Evolutionary conservation across 805 yeast genomes (phyloP), one percentile per base, ranked within the genome.

Genomic region (Kregervanrija fluxuum): DNA sequence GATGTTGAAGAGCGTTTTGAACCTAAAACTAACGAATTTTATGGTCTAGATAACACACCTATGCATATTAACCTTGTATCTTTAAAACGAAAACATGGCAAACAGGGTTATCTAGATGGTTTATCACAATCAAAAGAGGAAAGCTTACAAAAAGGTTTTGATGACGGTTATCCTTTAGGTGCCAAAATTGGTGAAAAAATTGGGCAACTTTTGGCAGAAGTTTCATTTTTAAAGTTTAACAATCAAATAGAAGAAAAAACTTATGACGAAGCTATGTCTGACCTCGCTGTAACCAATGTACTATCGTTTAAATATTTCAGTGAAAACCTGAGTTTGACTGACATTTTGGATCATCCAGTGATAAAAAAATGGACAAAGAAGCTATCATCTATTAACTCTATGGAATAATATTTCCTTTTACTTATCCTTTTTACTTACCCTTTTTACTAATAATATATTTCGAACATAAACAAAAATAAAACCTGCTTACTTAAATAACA

Each of bases 91-190:
- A 72, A 70, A 9, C 96, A 90, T 57, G 70, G 70, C 8, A 85
- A 85, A 50, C 82, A 82, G 49, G 98, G 97, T 0, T 90, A 86
- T 53, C 62, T 87, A 4, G 95, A 84, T 48, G 98, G 97, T 0
- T 56, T 90, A 5, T 69, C 86, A 1, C 63, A 60, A 12, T 77
- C 87, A 4, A 82, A 86, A 54, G 95, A 85, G 51, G 62, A 64
- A 8, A 76, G 82, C 35, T 65, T 88, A 17, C 97, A 90, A 57
- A 56, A 66, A 11, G 96, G 96, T 0, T 90, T 91, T 56, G 95
- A 90, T 59, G 71, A 67, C 2, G 91, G 91, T 0, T 90, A 79
- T 52, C 87, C 86, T 0, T 55, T 66, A 2, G 98, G 98, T 1
- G 87, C 93, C 0, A 57, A 56, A 2, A 48, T 89, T 1, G 97